phyloP scores from a whole-genome alignment of 2,329 filamentous ascomycete species.

The Diaporthe nobilis region DNA sequence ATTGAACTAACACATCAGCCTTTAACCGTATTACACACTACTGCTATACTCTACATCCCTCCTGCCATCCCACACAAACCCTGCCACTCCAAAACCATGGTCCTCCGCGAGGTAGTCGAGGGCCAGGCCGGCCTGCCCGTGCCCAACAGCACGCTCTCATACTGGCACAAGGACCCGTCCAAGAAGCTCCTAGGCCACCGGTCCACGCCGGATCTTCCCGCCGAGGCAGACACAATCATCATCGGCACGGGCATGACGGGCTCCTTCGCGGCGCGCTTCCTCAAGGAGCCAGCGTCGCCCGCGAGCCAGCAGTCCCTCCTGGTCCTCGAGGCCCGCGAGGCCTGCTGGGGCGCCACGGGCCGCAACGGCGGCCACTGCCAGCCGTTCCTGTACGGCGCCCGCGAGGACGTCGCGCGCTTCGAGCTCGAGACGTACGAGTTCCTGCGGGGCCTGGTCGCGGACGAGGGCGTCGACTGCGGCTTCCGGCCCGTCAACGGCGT shows the following conservation, averaged over 20 bases:
- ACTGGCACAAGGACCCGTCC: constrained; percentile 81
- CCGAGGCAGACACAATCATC: constrained; percentile 76
- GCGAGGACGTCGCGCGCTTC: constrained; percentile 76
- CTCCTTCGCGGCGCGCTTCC: constrained; percentile 76
- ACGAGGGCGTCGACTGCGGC: constrained; percentile 76
- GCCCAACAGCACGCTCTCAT: constrained; percentile 73
- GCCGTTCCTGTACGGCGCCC: constrained; percentile 74
- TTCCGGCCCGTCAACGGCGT: constrained; percentile 76
- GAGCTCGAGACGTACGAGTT: constrained; percentile 78
- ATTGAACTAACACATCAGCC: background rate
- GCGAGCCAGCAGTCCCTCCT: constrained; percentile 65
- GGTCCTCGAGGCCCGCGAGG: constrained; percentile 83
- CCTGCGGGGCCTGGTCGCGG: constrained; percentile 69
- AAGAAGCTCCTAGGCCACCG: constrained; percentile 75
- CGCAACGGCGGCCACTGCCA: constrained; percentile 83
- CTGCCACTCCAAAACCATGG: constrained; percentile 40
- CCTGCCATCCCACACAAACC: too few species aligned
- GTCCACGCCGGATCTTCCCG: constrained; percentile 75
- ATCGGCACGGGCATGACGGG: constrained; percentile 84
- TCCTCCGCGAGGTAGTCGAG: constrained; percentile 44
- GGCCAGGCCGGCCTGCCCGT: constrained; percentile 71
- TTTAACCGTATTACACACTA: background rate
- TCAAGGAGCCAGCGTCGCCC: constrained; percentile 61
- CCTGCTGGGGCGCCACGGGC: constrained; percentile 88
- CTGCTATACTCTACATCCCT: background rate